These are phyloP conservation scores for Geosmithia morbida DNA, from an alignment of 2,329 filamentous ascomycete species.

Conservation along the genomic window DNA sequence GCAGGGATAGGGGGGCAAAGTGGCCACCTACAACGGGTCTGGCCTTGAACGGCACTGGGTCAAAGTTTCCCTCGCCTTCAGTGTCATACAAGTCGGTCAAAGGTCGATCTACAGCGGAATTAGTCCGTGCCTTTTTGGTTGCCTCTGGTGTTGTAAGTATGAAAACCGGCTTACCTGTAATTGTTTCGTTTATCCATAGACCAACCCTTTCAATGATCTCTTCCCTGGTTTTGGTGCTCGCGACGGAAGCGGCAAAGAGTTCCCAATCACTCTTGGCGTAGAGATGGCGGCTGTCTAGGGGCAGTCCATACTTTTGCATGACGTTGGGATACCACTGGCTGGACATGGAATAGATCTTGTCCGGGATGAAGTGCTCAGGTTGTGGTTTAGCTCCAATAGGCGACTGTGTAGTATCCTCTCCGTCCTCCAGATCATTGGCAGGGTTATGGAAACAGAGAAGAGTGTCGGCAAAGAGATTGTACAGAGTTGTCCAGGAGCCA, in stretches of 20 bases:
- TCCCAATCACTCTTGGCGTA: slow-evolving; percentile 90
- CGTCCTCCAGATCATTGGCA: background rate
- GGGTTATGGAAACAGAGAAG: slow-evolving; percentile 61
- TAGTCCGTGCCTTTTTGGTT: background rate
- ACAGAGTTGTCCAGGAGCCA: slow-evolving; percentile 69
- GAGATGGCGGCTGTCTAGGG: slow-evolving; percentile 67
- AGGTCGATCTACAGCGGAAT: slow-evolving; percentile 42
- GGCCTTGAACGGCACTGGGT: slow-evolving; percentile 63
- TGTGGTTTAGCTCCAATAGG: background rate
- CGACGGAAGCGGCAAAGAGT: slow-evolving; percentile 73
- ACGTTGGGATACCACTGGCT: slow-evolving; percentile 70
- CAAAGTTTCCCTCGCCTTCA: slow-evolving; percentile 61
- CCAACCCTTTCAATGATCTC: slow-evolving; percentile 64
- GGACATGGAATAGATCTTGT: slow-evolving; percentile 63
- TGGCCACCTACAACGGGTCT: slow-evolving; percentile 74
- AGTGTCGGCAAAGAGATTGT: slow-evolving; percentile 62
- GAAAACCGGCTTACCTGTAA: slow-evolving; percentile 31
- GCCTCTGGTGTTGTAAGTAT: background rate
- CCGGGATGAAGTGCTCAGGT: slow-evolving; percentile 47
- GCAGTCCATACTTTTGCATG: slow-evolving; percentile 68
- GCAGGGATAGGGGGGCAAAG: slow-evolving; percentile 72
- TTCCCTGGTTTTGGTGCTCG: slow-evolving; percentile 49
- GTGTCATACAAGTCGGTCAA: slow-evolving; percentile 76
- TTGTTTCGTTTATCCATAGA: slow-evolving; percentile 72
- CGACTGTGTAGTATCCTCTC: background rate